Conservation (phyloP, 2,329 filamentous ascomycete species). For the Penicillium sp. region DNA sequence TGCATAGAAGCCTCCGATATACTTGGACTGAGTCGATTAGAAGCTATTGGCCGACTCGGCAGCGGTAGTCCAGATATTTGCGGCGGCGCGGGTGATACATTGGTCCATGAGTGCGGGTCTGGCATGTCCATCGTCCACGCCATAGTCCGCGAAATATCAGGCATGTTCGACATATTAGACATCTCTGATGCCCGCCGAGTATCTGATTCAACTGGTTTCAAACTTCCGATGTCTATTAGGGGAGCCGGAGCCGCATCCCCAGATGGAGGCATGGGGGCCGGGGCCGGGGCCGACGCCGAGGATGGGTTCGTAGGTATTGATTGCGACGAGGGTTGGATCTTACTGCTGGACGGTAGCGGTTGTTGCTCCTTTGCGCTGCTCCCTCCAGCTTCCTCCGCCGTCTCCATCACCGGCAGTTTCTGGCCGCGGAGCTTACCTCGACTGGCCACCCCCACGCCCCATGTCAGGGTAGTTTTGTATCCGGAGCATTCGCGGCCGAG, state of each 20-base stretch:
- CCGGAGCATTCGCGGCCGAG: conserved; percentile 91
- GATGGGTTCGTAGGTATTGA: conserved; percentile 5
- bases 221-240: conserved; percentile 2
- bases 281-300: conserved; percentile 3
- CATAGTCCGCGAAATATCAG: conserved; percentile 20
- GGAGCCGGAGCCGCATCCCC: conserved; percentile 4
- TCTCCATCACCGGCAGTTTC: conserved; percentile 65
- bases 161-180: conserved; percentile 17
- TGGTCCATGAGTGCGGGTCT: conserved; percentile 28
- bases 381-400: conserved; percentile 48
- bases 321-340: conserved; percentile 13
- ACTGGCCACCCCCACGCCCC: conserved; percentile 94
- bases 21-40: conserved; percentile 17
- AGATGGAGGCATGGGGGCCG: conserved; percentile 7
- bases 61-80: conserved; percentile 28
- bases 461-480: conserved; percentile 95
- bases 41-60: conserved; percentile 16
- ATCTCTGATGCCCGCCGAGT: conserved; percentile 4
- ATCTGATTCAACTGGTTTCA: conserved; percentile 14
- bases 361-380: conserved; percentile 18
- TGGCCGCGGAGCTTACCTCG: conserved; percentile 91
- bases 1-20: conserved; percentile 19
- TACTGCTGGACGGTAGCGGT: conserved; percentile 10
- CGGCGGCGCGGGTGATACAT: conserved; percentile 16
- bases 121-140: conserved; percentile 29